Base-by-base conservation (phyloP, 2,329 filamentous ascomycete species). In the Sporothrix brasiliensis region DNA sequence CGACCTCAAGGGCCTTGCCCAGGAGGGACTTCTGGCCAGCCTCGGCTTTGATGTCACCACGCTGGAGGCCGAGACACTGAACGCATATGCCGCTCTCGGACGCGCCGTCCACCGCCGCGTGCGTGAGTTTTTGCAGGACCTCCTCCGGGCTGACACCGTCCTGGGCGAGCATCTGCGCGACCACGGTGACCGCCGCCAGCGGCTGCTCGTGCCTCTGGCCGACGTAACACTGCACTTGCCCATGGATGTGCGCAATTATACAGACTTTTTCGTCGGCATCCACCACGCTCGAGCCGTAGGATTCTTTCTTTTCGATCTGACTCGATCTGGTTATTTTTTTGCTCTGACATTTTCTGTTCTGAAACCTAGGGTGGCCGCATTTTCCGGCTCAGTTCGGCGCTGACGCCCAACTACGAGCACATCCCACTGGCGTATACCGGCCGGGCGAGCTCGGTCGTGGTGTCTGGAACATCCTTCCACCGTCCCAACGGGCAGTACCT, bases 351-450 rank as follows among this genome's bases (percentile, higher is more conserved):
- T 53, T 53, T 53, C 50, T 53, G 50, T 53, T 53, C 50, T 53
- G 50, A 53, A 53, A 53, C 24, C 19, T 53, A 53, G 27, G 34
- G 53, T 30, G 53, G 53, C 53, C 53, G 53, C 53, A 56, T 56
- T 56, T 56, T 56, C 53, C 53, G 53, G 16, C 53, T 34, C 27
- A 7, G 24, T 34, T 30, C 53, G 75, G 91, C 91, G 0, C 82
- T 95, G 39, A 90, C 93, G 78, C 90, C 91, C 34, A 95, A 94
- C 78, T 95, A 95, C 79, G 91, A 86, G 71, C 90, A 93, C 75
- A 82, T 95, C 1, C 92, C 92, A 0, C 90, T 95, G 5, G 92
- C 89, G 13, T 95, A 95, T 76, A 92, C 94, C 77, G 91, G 92
- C 1, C 87, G 92, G 63, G 88, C 91, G 1, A 93, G 91, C 1